A percentile compares a stretch with the other conserved stretches of the same genome.
These are phyloP conservation scores for Geosmithia flava DNA, from an alignment of 2,329 filamentous ascomycete species.

Conservation along the genomic window DNA sequence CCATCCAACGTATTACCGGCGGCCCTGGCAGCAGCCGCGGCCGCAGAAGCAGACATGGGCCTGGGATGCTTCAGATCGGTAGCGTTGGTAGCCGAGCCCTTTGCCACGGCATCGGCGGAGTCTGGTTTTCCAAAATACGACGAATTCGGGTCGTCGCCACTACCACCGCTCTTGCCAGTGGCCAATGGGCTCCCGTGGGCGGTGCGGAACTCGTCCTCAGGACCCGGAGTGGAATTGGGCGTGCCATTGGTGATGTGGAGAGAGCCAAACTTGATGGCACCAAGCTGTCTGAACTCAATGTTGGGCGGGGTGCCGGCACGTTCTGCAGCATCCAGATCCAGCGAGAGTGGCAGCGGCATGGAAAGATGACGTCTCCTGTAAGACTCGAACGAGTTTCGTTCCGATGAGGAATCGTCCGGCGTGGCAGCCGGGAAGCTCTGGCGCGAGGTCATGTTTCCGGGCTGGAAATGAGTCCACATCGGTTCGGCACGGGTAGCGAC, in stretches of 20 bases:
- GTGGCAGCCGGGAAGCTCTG: neutral
- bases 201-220: neutral
- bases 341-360: constrained; percentile 13
- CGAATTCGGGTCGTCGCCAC: too few relatives aligned
- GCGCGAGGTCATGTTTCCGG: neutral
- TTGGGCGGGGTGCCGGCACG: constrained; percentile 31
- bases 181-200: neutral
- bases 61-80: neutral
- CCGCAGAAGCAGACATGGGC: neutral
- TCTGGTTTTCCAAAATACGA: too few relatives aligned
- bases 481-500: constrained; percentile 30
- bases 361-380: constrained; percentile 18
- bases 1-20: neutral
- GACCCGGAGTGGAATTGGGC: constrained; percentile 31
- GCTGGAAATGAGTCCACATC: constrained; percentile 1
- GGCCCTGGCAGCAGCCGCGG: neutral
- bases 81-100: neutral
- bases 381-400: constrained; percentile 24
- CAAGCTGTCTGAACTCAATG: constrained; percentile 45
- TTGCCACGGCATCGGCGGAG: too few relatives aligned
- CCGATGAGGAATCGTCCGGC: constrained; percentile 12
- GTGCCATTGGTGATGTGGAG: constrained; percentile 50
- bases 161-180: neutral
- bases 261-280: constrained; percentile 50
- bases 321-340: constrained; percentile 7